Conservation (phyloP, 2,329 filamentous ascomycete species). For the Alternaria gansuensis region DNA sequence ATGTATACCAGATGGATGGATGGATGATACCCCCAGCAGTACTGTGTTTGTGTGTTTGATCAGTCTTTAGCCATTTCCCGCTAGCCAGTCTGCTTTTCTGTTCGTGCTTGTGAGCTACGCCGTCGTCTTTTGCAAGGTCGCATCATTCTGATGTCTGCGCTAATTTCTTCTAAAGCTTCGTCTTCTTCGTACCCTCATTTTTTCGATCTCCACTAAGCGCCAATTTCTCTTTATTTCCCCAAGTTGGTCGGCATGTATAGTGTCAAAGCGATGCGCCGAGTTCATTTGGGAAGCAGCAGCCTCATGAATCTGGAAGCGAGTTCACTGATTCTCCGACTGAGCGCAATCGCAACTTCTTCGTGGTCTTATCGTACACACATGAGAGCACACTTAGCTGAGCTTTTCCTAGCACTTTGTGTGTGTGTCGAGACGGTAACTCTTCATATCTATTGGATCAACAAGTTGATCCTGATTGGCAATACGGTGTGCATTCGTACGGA, state of each 20-base stretch:
- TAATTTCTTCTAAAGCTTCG: neutral
- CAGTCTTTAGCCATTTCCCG: neutral
- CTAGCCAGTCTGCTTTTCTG: neutral
- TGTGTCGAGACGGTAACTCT: neutral
- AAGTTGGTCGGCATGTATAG: neutral
- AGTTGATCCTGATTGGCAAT: neutral
- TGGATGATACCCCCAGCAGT: slow-evolving; percentile 10
- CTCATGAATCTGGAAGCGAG: neutral
- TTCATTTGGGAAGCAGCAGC: neutral
- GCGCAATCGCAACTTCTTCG: neutral
- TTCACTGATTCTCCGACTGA: neutral
- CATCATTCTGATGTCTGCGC: neutral
- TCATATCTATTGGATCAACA: neutral
- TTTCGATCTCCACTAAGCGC: neutral
- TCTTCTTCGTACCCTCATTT: neutral
- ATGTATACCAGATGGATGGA: slow-evolving; percentile 11
- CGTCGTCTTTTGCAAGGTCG: neutral
- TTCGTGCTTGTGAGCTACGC: neutral
- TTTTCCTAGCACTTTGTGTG: neutral
- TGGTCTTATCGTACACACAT: neutral
- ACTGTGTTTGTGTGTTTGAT: neutral
- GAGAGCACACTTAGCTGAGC: neutral
- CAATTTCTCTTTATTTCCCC: neutral
- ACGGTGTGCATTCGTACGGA: neutral
- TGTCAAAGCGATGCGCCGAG: neutral